These are phyloP conservation scores for Termitomyces sp. DNA, from an alignment of 768 basidiomycete species.

Conservation along the genomic window DNA sequence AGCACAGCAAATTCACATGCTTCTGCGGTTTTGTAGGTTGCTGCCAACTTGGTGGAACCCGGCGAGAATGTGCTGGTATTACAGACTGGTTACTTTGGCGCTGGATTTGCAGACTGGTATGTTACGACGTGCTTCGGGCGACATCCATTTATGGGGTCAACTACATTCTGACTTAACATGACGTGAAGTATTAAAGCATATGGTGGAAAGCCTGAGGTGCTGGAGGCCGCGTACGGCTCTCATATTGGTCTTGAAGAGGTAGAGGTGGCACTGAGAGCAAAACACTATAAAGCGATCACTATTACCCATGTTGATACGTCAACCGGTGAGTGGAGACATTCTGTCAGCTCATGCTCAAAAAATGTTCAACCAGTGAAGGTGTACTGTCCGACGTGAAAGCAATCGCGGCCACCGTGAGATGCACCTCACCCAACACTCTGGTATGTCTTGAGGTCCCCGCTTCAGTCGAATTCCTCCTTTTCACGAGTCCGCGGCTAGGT, in stretches of 20 bases:
- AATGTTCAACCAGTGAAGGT: constrained; percentile 25
- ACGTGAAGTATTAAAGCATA: constrained; percentile 37
- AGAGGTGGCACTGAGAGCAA: constrained; percentile 54
- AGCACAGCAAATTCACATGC: not conserved
- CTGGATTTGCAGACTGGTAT: constrained; percentile 76
- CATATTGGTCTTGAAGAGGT: constrained; percentile 49
- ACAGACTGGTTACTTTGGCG: constrained; percentile 88
- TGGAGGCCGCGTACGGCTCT: constrained; percentile 66
- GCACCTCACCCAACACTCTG: constrained; percentile 76
- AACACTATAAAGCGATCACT: constrained; percentile 76
- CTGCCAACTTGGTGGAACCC: constrained; percentile 73
- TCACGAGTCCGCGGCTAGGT: constrained; percentile 33
- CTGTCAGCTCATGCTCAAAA: not conserved
- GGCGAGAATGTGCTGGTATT: constrained; percentile 72
- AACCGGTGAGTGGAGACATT: constrained; percentile 38
- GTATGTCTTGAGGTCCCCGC: constrained; percentile 26
- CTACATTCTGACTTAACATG: not conserved
- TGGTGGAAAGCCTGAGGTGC: constrained; percentile 71
- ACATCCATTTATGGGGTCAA: constrained; percentile 43
- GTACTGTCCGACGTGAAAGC: constrained; percentile 74
- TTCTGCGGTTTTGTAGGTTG: constrained; percentile 40
- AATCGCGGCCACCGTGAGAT: constrained; percentile 59
- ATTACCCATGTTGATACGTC: constrained; percentile 91
- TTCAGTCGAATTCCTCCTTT: not conserved
- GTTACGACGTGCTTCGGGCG: constrained; percentile 13